Conservation (phyloP, 345 rosid genomes). For the Sapria himalayana region DNA sequence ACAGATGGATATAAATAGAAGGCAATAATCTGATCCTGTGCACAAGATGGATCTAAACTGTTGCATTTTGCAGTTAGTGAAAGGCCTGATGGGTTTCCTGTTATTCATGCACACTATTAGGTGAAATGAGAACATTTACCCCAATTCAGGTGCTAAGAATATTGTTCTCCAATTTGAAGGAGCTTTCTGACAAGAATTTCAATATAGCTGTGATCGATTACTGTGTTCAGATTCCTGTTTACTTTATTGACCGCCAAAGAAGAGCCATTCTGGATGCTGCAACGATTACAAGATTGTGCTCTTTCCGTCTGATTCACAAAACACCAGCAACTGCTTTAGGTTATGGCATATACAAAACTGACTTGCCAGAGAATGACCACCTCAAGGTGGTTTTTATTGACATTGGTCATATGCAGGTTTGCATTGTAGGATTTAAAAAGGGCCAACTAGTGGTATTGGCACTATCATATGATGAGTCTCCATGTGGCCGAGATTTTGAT, state of each 20-base stretch:
- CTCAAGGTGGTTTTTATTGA: constrained; percentile 84
- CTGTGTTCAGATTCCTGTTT: constrained; percentile 82
- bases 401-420: constrained; percentile 88
- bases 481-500: constrained; percentile 92
- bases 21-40: constrained; percentile 68
- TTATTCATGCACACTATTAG: constrained; percentile 66
- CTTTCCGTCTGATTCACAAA: constrained; percentile 67
- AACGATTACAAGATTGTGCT: constrained; percentile 73
- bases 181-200: constrained; percentile 67
- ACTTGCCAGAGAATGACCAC: constrained; percentile 71
- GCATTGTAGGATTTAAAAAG: constrained; percentile 79
- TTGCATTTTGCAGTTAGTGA: constrained; percentile 49
- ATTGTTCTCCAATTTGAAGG: constrained; percentile 62
- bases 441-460: constrained; percentile 68
- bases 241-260: constrained; percentile 77
- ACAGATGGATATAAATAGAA: no score
- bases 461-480: constrained; percentile 54
- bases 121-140: constrained; percentile 58
- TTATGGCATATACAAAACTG: constrained; percentile 92
- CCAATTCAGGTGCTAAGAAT: constrained; percentile 90
- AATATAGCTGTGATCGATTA: constrained; percentile 82
- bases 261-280: constrained; percentile 94
- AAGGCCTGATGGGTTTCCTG: constrained; percentile 77
- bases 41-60: constrained; percentile 67
- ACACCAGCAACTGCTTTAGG: constrained; percentile 91